Evolutionary conservation across 495 filamentous ascomycete genomes (phyloP).

Genomic region (Penicillium samsonianum): DNA sequence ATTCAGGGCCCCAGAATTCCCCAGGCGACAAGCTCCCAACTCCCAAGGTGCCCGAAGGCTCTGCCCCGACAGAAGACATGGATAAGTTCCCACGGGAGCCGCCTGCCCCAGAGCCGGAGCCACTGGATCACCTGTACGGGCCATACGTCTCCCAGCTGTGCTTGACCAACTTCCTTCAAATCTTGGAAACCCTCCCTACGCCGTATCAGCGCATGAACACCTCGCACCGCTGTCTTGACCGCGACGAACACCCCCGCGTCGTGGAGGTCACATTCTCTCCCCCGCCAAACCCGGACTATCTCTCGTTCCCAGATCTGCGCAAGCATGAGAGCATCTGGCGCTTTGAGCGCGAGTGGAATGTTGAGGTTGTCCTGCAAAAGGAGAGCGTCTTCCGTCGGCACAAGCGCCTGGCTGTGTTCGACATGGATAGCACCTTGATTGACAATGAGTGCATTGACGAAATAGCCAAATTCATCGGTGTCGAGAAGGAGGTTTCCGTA

Average conservation of each 20-base stretch:
- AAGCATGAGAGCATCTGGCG: constrained; percentile 78
- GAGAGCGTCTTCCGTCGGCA: constrained; percentile 73
- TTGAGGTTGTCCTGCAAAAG: constrained; percentile 73
- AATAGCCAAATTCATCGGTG: constrained; percentile 77
- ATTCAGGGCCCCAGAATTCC: constrained; percentile 28
- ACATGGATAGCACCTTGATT: constrained; percentile 98
- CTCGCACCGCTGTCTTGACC: constrained; percentile 71
- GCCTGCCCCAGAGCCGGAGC: constrained; percentile 61
- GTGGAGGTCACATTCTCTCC: constrained; percentile 72
- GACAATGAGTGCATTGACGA: constrained; percentile 96
- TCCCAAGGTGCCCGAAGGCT: constrained; percentile 45
- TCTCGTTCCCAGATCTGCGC: constrained; percentile 67
- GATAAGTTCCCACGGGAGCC: constrained; percentile 73
- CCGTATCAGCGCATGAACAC: constrained; percentile 59
- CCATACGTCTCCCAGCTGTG: constrained; percentile 75
- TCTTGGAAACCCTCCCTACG: constrained; percentile 68
- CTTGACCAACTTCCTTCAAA: constrained; percentile 78
- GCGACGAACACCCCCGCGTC: constrained; percentile 59
- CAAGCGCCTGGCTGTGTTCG: constrained; percentile 85
- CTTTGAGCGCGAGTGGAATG: constrained; percentile 84
- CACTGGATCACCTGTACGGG: constrained; percentile 75
- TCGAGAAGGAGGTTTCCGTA: constrained; percentile 66
- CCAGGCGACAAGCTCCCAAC: constrained; percentile 39
- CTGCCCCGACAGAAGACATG: constrained; percentile 66
- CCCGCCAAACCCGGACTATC: constrained; percentile 64